Percentiles rank a stretch among this genome's conserved stretches.
Evolutionary conservation across 1,139 yeast genomes (phyloP).

Genomic region (Fermentozyma sake): DNA sequence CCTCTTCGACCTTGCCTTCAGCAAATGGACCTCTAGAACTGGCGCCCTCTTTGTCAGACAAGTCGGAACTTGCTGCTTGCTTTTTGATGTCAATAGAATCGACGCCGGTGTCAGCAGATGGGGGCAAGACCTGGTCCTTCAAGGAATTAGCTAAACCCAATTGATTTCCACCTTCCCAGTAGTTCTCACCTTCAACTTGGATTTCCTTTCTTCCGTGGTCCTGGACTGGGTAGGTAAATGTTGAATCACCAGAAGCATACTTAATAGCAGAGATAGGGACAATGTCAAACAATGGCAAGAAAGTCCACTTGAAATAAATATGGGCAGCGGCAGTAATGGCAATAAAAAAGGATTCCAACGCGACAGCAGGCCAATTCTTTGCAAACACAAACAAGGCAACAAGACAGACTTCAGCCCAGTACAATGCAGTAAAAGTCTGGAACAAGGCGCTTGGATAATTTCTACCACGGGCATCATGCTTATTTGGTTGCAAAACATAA

Average conservation of each 20-base stretch:
- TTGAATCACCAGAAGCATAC: constrained; percentile 50
- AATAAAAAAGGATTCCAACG: constrained; percentile 52
- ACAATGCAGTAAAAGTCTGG: constrained; percentile 62
- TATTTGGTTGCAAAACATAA: constrained; percentile 53
- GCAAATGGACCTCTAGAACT: constrained; percentile 11
- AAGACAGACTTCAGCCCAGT: constrained; percentile 62
- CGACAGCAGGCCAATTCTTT: constrained; percentile 71
- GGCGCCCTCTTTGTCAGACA: constrained; percentile 17
- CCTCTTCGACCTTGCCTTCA: constrained; percentile 14
- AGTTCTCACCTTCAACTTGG: constrained; percentile 47
- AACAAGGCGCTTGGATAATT: constrained; percentile 64
- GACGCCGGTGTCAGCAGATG: constrained; percentile 3
- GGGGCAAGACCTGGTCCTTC: constrained; percentile 24
- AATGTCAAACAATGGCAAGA: constrained; percentile 57
- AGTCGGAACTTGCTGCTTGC: constrained; percentile 3
- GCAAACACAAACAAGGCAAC: constrained; percentile 66
- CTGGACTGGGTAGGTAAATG: constrained; percentile 46
- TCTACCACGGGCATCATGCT: constrained; percentile 57
- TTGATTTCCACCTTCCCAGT: constrained; percentile 45
- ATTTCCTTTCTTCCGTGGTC: constrained; percentile 66
- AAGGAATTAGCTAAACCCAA: constrained; percentile 27
- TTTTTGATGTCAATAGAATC: too few species aligned
- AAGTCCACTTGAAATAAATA: constrained; percentile 51
- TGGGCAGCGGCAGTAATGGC: constrained; percentile 52
- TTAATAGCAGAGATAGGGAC: constrained; percentile 74